phyloP scores from a whole-genome alignment of 2,329 filamentous ascomycete species.

The Emergomyces africanus region DNA sequence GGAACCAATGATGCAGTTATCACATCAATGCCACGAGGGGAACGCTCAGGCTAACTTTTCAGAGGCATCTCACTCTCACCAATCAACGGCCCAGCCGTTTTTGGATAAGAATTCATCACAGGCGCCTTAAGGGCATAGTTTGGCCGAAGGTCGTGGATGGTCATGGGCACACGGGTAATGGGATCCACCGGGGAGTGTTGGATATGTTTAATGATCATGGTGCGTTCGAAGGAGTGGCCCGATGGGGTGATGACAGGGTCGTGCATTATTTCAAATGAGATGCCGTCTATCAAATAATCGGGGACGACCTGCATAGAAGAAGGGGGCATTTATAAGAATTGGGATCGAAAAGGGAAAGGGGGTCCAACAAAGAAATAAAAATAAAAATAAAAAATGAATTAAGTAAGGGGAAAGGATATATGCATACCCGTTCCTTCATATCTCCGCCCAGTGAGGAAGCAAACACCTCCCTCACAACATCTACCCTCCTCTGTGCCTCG shows the following conservation, averaged over 20 bases:
- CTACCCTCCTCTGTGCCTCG: slow-evolving; percentile 35
- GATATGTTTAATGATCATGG: slow-evolving; percentile 75
- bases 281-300: slow-evolving; percentile 36
- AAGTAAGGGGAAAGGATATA: background rate
- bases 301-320: slow-evolving; percentile 29
- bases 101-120: slow-evolving; percentile 73
- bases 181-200: slow-evolving; percentile 65
- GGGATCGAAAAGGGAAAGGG: background rate
- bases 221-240: slow-evolving; percentile 80
- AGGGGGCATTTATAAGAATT: background rate
- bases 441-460: slow-evolving; percentile 29
- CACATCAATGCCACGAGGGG: background rate
- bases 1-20: background rate
- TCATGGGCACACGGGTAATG: slow-evolving; percentile 64
- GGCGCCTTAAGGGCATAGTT: slow-evolving; percentile 69
- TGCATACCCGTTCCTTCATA: slow-evolving; percentile 30
- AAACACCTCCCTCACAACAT: slow-evolving; percentile 33
- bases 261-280: slow-evolving; percentile 40
- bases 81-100: slow-evolving; percentile 90
- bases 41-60: background rate
- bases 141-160: slow-evolving; percentile 56
- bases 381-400: background rate
- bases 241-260: slow-evolving; percentile 49
- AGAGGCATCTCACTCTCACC: slow-evolving; percentile 37
- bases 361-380: background rate